Evolutionary conservation across 441 rosid genomes (phyloP).

Genomic region (Erysimum cheiri): DNA sequence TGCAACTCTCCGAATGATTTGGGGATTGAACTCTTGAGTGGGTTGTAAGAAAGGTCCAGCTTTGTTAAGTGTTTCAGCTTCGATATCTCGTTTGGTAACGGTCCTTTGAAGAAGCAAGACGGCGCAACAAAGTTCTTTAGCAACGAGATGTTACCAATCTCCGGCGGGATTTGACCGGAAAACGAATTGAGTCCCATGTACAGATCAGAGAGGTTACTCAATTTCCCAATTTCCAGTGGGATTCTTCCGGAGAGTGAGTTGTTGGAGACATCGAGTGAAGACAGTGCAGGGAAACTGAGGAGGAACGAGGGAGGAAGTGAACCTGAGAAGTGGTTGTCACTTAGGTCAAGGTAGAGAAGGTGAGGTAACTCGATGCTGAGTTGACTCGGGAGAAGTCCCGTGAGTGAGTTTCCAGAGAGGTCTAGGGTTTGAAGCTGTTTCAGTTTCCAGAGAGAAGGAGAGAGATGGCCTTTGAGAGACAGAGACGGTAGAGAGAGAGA

Average conservation of each 20-base stretch:
- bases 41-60: constrained; percentile 87
- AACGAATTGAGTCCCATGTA: constrained; percentile 75
- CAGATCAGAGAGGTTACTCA: constrained; percentile 64
- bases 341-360: constrained; percentile 63
- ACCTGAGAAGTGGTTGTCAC: constrained; percentile 68
- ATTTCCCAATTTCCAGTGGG: constrained; percentile 65
- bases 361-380: constrained; percentile 57
- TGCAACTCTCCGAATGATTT: constrained; percentile 61
- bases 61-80: constrained; percentile 53
- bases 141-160: constrained; percentile 64
- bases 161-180: constrained; percentile 69
- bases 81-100: constrained; percentile 65
- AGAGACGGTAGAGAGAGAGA: constrained; percentile 52
- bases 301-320: constrained; percentile 55
- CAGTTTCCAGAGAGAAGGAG: constrained; percentile 57
- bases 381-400: constrained; percentile 55
- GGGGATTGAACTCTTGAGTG: constrained; percentile 73
- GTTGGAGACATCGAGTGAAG: constrained; percentile 73
- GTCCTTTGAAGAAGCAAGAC: constrained; percentile 67
- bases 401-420: constrained; percentile 65
- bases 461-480: constrained; percentile 54
- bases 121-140: constrained; percentile 64
- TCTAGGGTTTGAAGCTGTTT: constrained; percentile 57
- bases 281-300: constrained; percentile 52
- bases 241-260: constrained; percentile 69